These are phyloP conservation scores for Acmispon strigosus DNA, from an alignment of 306 rosid species.

Conservation along the genomic window DNA sequence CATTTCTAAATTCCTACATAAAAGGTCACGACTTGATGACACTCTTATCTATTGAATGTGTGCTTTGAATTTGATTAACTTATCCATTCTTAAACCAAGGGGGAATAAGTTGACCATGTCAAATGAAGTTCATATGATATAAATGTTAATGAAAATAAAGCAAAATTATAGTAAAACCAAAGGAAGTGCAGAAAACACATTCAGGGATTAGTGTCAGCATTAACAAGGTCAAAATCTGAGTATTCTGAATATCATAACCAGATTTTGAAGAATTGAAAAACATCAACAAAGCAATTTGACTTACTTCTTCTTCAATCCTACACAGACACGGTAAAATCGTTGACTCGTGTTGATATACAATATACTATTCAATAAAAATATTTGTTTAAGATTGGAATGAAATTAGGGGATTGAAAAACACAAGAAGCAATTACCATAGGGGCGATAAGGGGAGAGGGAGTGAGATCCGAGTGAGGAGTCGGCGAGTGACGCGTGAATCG, in stretches of 20 bases:
- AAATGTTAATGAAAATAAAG: too few relatives aligned
- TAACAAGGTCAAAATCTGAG: not conserved
- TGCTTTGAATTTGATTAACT: too few relatives aligned
- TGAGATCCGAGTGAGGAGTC: constrained; percentile 38
- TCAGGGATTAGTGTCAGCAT: too few relatives aligned
- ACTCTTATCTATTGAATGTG: constrained; percentile 3
- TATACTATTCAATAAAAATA: constrained; percentile 8
- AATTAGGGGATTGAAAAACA: not conserved
- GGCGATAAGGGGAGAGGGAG: not conserved
- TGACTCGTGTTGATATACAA: not conserved
- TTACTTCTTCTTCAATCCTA: too few relatives aligned
- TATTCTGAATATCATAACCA: not conserved
- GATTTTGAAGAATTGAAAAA: not conserved
- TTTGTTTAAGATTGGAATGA: not conserved
- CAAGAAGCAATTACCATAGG: constrained; percentile 25
- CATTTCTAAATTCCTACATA: constrained; percentile 53
- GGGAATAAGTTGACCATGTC: too few relatives aligned
- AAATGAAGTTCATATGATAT: not conserved
- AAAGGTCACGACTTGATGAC: constrained; percentile 35
- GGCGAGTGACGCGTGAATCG: constrained; percentile 44
- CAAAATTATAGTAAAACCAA: too few relatives aligned
- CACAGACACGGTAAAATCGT: not conserved
- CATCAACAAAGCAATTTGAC: not conserved
- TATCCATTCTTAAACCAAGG: too few relatives aligned
- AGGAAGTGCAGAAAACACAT: too few relatives aligned